Evolutionary conservation across 768 basidiomycete genomes (phyloP).

Genomic region (Tulasnella sp.): DNA sequence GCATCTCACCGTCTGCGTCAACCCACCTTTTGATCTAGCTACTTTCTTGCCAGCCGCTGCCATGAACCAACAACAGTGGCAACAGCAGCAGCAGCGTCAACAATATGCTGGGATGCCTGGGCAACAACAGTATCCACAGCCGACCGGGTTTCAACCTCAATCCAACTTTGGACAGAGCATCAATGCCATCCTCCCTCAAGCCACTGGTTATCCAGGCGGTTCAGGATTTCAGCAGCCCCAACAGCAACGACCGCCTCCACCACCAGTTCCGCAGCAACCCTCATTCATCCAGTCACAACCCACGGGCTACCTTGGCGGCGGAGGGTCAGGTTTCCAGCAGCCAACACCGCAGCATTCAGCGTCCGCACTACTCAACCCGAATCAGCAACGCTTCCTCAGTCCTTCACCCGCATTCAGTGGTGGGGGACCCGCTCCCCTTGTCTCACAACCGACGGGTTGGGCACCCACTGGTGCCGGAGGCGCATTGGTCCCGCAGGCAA

Average conservation of each 20-base stretch:
- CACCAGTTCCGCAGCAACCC: background rate
- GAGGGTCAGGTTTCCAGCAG: slow-evolving; percentile 12
- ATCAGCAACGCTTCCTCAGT: slow-evolving; percentile 42
- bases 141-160: slow-evolving; percentile 48
- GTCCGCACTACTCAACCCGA: slow-evolving; percentile 21
- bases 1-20: too few relatives aligned
- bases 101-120: background rate
- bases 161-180: slow-evolving; percentile 25
- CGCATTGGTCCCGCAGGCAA: slow-evolving; percentile 55
- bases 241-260: slow-evolving; percentile 20
- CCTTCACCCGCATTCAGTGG: slow-evolving; percentile 37
- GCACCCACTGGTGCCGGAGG: slow-evolving; percentile 29
- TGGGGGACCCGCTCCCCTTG: slow-evolving; percentile 25
- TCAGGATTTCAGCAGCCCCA: slow-evolving; percentile 37
- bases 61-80: background rate
- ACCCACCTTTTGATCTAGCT: too few relatives aligned
- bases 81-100: slow-evolving; percentile 11
- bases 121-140: slow-evolving; percentile 51
- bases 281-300: slow-evolving; percentile 8
- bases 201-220: slow-evolving; percentile 40
- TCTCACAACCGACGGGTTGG: slow-evolving; percentile 48
- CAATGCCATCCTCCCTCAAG: slow-evolving; percentile 40
- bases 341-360: slow-evolving; percentile 11
- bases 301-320: slow-evolving; percentile 3
- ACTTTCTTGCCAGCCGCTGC: too few relatives aligned